Conservation (phyloP, 352 stramenopile genomes). For the Globisporangium takayamanum region DNA sequence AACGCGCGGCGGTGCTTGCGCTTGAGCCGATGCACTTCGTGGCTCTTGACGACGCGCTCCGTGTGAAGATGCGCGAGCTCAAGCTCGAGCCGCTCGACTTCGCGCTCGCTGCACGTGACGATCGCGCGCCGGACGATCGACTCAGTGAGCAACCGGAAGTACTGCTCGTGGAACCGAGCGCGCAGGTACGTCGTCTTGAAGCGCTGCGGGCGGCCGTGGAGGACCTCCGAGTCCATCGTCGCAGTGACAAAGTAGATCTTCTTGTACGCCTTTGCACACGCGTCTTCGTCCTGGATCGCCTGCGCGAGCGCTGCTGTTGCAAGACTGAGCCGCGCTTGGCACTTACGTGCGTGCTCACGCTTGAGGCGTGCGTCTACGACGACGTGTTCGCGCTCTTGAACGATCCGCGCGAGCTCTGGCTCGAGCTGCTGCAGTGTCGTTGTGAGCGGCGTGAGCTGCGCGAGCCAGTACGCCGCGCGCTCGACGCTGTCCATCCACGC, state of each 20-base stretch:
- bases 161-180: conserved; percentile 41
- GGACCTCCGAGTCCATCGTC: conserved; percentile 62
- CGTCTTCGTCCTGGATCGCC: conserved; percentile 36
- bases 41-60: conserved; percentile 42
- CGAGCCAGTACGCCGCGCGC: conserved; percentile 29
- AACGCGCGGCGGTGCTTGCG: conserved; percentile 35
- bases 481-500: conserved; percentile 53
- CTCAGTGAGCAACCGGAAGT: conserved; percentile 59
- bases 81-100: conserved; percentile 27
- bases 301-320: conserved; percentile 26
- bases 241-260: conserved; percentile 42
- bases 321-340: conserved; percentile 26
- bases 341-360: conserved; percentile 33
- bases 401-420: conserved; percentile 34
- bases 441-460: conserved; percentile 14
- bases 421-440: conserved; percentile 31
- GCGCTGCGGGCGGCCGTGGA: conserved; percentile 56
- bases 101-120: conserved; percentile 36
- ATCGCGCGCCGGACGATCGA: conserved; percentile 42
- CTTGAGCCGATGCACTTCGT: conserved; percentile 43
- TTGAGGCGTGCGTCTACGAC: conserved; percentile 47
- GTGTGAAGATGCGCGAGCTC: conserved; percentile 27
- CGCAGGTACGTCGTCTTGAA: conserved; percentile 59
- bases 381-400: conserved; percentile 45
- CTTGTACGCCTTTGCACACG: conserved; percentile 23